Evolutionary conservation across 2,329 filamentous ascomycete species (phyloP), one percentile per base, ranked within the genome.

Genomic region (Penicillium sp.): DNA sequence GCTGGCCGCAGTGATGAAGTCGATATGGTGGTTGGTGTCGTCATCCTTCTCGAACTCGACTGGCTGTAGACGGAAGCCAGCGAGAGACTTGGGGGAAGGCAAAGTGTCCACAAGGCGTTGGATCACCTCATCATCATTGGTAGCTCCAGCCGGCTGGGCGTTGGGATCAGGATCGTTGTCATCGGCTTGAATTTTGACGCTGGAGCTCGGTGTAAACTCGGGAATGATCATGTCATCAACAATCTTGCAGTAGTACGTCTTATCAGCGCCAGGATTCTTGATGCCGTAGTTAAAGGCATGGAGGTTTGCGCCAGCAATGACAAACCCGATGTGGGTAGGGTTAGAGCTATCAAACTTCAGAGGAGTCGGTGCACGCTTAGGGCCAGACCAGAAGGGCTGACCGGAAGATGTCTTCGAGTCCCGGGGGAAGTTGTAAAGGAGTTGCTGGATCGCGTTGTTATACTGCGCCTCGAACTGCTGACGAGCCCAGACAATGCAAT

Each of bases 31-130:
- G 68, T 98, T 98, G 35, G 85, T 87, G 67, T 98, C 94, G 58
- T 98, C 93, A 52, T 98, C 93, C 76, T 98, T 98, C 71, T 98
- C 89, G 58, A 98, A 98, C 57, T 97, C 93, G 4, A 97, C 93
- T 3, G 91, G 87, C 41, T 83, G 81, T 36, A 98, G 74, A 69
- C 90, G 90, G 77, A 94, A 94, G 21, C 88, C 89, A 17, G 87
- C 84, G 34, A 98, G 73, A 27, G 82, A 81, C 63, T 85, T 90
- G 11, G 91, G 83, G 4, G 83, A 73, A 1, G 93, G 93, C 20
- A 98, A 76, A 47, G 80, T 78, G 11, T 79, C 73, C 11, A 82
- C 77, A 33, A 98, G 80, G 46, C 80, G 78, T 52, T 87, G 73
- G 14, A 96, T 71, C 57, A 91, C 86, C n/a, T 81, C 76, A 32